A percentile compares a stretch with the other conserved stretches of the same genome.
Evolutionary conservation across 495 filamentous ascomycete genomes (phyloP).

Genomic region (Xylaria longipes): DNA sequence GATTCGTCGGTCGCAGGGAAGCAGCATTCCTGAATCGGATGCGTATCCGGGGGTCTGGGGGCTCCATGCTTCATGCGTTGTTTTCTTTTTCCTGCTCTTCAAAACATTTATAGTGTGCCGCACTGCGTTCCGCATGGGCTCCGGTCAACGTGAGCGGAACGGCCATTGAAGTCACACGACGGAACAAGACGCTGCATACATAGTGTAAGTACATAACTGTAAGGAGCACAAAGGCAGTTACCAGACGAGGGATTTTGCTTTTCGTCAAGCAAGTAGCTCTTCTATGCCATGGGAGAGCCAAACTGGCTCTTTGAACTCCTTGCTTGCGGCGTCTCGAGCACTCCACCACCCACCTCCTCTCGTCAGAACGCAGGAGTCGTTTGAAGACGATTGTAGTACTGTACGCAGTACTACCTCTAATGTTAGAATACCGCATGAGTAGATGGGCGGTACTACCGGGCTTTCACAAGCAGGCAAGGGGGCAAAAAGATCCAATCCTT

Average conservation of each 20-base stretch:
- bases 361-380: neutral
- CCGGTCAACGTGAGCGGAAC: constrained; percentile 9
- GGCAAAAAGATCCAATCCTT: neutral
- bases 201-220: neutral
- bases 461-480: neutral
- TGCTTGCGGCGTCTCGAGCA: neutral
- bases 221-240: neutral
- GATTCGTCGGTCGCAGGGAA: constrained; percentile 35
- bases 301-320: neutral
- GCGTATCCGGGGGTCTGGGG: constrained; percentile 41
- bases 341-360: neutral
- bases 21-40: constrained; percentile 44
- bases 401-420: neutral
- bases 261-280: neutral
- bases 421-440: neutral
- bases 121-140: constrained; percentile 18
- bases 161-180: constrained; percentile 5
- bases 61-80: constrained; percentile 22
- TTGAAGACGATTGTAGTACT: neutral
- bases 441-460: neutral
- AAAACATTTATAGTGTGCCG: constrained; percentile 19
- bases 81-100: constrained; percentile 31
- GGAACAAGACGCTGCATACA: neutral
- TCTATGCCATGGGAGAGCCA: neutral
- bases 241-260: neutral